These are phyloP conservation scores for Strobilomyces dryophilus DNA, from an alignment of 768 basidiomycete species.

Conservation along the genomic window DNA sequence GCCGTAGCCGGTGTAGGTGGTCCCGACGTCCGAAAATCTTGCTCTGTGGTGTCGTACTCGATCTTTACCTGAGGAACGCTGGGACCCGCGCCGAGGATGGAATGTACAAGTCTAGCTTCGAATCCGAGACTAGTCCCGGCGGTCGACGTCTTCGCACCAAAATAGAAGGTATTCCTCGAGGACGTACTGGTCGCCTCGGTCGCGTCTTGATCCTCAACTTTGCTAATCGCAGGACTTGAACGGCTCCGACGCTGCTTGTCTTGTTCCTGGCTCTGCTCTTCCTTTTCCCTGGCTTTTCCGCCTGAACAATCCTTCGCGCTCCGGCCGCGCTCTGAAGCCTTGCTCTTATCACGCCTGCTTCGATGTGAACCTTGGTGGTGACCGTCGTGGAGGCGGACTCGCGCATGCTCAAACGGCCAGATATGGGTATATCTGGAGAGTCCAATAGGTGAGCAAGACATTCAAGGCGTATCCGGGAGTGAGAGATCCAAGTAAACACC, in stretches of 20 bases:
- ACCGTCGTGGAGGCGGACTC: conserved; percentile 61
- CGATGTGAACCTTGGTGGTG: conserved; percentile 31
- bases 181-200: neutral
- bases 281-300: conserved; percentile 3
- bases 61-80: conserved; percentile 19
- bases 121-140: neutral
- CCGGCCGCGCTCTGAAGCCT: conserved; percentile 15
- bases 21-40: conserved; percentile 18
- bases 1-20: conserved; percentile 21
- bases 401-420: conserved; percentile 95
- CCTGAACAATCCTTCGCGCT: conserved; percentile 5
- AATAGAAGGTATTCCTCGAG: conserved; percentile 8
- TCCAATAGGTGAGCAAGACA: conserved; percentile 2
- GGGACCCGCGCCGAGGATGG: neutral
- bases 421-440: conserved; percentile 81
- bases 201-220: neutral
- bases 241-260: conserved; percentile 16
- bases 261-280: conserved; percentile 1
- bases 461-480: neutral
- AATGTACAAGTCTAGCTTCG: neutral
- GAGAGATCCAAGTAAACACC: neutral
- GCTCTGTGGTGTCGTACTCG: conserved; percentile 21
- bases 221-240: conserved; percentile 17
- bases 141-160: conserved; percentile 5
- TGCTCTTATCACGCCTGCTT: conserved; percentile 21